These are phyloP conservation scores for Ganoderma sinense DNA, from an alignment of 1,284 basidiomycete species.

Conservation along the genomic window DNA sequence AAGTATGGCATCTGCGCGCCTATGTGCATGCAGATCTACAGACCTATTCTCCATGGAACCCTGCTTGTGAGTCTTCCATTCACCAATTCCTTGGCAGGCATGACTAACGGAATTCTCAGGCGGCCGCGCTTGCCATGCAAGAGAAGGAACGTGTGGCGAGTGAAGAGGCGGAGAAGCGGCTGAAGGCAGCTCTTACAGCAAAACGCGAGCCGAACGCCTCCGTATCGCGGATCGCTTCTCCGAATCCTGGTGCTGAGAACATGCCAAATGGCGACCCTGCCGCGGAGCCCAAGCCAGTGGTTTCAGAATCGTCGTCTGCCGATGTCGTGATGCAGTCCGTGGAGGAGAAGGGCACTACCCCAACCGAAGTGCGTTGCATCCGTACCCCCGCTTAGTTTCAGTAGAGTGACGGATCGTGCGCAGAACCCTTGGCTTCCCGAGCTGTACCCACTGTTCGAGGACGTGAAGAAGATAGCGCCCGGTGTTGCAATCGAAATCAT, in stretches of 20 bases:
- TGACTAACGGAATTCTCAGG: slow-evolving; percentile 43
- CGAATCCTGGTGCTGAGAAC: slow-evolving; percentile 47
- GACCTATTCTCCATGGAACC: slow-evolving; percentile 77
- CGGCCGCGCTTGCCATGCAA: slow-evolving; percentile 62
- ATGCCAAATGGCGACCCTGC: slow-evolving; percentile 43
- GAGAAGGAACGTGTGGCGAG: slow-evolving; percentile 71
- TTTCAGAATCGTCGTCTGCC: slow-evolving; percentile 40
- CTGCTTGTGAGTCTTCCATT: slow-evolving; percentile 59
- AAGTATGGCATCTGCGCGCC: slow-evolving; percentile 82
- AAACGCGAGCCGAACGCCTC: slow-evolving; percentile 71
- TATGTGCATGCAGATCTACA: slow-evolving; percentile 91
- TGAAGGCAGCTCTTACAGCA: slow-evolving; percentile 78
- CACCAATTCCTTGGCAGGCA: background rate
- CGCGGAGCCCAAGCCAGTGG: slow-evolving; percentile 42
- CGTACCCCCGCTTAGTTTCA: background rate
- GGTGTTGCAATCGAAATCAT: slow-evolving; percentile 68
- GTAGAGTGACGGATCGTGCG: background rate
- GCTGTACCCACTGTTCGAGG: slow-evolving; percentile 72
- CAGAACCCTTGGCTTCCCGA: slow-evolving; percentile 83
- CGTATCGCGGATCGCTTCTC: slow-evolving; percentile 68
- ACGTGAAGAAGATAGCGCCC: slow-evolving; percentile 73
- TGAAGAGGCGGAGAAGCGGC: slow-evolving; percentile 77
- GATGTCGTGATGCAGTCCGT: slow-evolving; percentile 59
- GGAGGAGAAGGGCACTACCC: slow-evolving; percentile 23
- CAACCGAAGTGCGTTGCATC: slow-evolving; percentile 24